Percentiles rank a stretch among this genome's conserved stretches.
Evolutionary conservation across 176 grass and related monocot species (phyloP).

Genomic region (Tillandsia leiboldiana): DNA sequence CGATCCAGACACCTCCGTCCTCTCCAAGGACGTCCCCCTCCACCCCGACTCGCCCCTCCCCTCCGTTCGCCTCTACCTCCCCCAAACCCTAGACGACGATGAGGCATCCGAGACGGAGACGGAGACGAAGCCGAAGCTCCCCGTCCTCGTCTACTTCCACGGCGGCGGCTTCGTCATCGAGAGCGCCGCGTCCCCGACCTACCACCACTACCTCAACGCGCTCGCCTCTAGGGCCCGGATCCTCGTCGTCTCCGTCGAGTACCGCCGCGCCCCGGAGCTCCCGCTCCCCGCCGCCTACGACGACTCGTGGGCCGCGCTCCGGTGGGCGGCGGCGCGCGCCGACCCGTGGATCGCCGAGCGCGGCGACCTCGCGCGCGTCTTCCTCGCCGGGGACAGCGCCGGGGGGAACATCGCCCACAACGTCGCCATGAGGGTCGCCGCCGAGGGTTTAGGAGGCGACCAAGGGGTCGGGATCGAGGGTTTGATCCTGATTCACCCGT

Average conservation of each 20-base stretch:
- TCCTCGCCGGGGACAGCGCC: slow-evolving; percentile 55
- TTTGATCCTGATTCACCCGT: slow-evolving; percentile 39
- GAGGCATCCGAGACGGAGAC: slow-evolving; percentile 37
- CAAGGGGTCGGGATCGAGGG: slow-evolving; percentile 28
- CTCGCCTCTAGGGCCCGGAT: slow-evolving; percentile 26
- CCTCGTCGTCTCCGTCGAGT: slow-evolving; percentile 31
- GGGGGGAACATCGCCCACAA: slow-evolving; percentile 51
- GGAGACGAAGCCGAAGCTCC: background rate
- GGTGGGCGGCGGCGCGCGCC: slow-evolving; percentile 16
- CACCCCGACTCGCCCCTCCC: slow-evolving; percentile 24
- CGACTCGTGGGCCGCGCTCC: background rate
- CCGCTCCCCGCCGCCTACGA: slow-evolving; percentile 47
- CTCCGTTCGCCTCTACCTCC: slow-evolving; percentile 49
- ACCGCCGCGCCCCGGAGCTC: slow-evolving; percentile 38
- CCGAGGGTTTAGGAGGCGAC: background rate
- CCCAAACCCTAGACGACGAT: slow-evolving; percentile 12
- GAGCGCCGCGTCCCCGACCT: slow-evolving; percentile 30
- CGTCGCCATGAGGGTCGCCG: slow-evolving; percentile 22
- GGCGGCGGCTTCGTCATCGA: slow-evolving; percentile 23
- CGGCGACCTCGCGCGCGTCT: slow-evolving; percentile 18
- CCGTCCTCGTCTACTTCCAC: slow-evolving; percentile 12
- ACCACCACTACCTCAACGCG: slow-evolving; percentile 20
- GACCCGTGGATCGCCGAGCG: background rate
- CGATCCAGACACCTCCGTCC: slow-evolving; percentile 47
- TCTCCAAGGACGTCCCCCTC: slow-evolving; percentile 59